phyloP scores from a whole-genome alignment of 2,329 filamentous ascomycete genomes.

The Hymenoscyphus linearis region DNA sequence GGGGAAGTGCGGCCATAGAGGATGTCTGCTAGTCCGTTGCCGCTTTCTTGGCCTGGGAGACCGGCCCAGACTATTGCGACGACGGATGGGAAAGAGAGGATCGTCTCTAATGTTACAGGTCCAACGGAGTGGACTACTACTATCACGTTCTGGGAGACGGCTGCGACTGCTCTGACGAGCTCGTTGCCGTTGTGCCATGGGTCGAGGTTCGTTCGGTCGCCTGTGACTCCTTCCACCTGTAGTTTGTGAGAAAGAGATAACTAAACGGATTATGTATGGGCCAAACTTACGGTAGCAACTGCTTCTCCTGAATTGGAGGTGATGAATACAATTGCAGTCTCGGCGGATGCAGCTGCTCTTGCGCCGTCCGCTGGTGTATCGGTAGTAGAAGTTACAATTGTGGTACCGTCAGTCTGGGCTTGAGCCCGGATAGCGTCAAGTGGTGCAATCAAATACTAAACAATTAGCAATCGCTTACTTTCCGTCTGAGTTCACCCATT shows the following conservation, averaged over 20 bases:
- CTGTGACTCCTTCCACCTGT: slow-evolving; percentile 51
- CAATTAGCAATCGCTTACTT: background rate
- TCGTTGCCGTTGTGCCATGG: slow-evolving; percentile 61
- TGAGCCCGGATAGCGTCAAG: slow-evolving; percentile 58
- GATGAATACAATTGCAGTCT: slow-evolving; percentile 65
- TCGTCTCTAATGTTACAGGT: slow-evolving; percentile 52
- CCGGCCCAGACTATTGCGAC: slow-evolving; percentile 58
- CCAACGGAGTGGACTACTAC: slow-evolving; percentile 62
- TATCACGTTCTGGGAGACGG: slow-evolving; percentile 37
- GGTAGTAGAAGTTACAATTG: slow-evolving; percentile 49
- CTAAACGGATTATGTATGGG: slow-evolving; percentile 51
- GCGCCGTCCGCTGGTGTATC: slow-evolving; percentile 37
- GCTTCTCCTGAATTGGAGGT: slow-evolving; percentile 70
- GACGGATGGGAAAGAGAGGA: slow-evolving; percentile 53
- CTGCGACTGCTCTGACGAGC: slow-evolving; percentile 50
- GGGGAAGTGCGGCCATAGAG: slow-evolving; percentile 57
- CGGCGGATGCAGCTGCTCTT: slow-evolving; percentile 30
- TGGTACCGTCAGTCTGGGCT: slow-evolving; percentile 46
- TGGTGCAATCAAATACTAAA: slow-evolving; percentile 55
- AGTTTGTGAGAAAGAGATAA: slow-evolving; percentile 40
- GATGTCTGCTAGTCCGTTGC: slow-evolving; percentile 35
- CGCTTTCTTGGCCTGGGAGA: slow-evolving; percentile 29
- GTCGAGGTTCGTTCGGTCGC: slow-evolving; percentile 60
- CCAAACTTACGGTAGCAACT: slow-evolving; percentile 49
- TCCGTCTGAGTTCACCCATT: background rate